These are phyloP conservation scores for Dipteronia dyeriana DNA, from an alignment of 345 rosid genomes.

Conservation along the genomic window DNA sequence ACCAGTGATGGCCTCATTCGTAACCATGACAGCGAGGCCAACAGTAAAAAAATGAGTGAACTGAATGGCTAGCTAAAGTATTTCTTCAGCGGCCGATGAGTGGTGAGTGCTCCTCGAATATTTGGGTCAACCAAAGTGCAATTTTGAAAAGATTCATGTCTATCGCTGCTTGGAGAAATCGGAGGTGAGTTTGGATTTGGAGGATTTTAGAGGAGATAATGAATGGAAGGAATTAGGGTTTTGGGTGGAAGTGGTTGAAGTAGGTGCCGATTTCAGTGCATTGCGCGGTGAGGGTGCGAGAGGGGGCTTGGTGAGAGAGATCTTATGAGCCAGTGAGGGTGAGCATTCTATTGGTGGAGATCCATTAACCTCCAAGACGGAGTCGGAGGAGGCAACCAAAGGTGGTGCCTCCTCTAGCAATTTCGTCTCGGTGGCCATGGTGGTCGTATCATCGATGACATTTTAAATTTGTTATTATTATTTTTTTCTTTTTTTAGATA, in stretches of 20 bases:
- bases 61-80: conserved; percentile 47
- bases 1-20: too few relatives aligned
- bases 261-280: conserved; percentile 23
- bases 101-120: conserved; percentile 50
- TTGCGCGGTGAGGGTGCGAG: conserved; percentile 46
- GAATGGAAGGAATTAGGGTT: conserved; percentile 18
- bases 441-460: too few relatives aligned
- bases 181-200: conserved; percentile 48
- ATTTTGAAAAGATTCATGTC: conserved; percentile 81
- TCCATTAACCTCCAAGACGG: too few relatives aligned
- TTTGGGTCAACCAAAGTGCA: conserved; percentile 75
- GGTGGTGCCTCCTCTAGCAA: too few relatives aligned
- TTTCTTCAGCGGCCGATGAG: conserved; percentile 62
- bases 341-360: conserved; percentile 29
- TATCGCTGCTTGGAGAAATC: conserved; percentile 86
- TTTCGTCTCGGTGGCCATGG: too few relatives aligned
- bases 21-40: too few relatives aligned
- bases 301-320: conserved; percentile 43
- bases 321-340: conserved; percentile 41
- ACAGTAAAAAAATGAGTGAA: conserved; percentile 27
- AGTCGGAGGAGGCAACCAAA: too few relatives aligned
- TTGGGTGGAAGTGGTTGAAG: conserved; percentile 27
- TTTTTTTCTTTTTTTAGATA: too few relatives aligned
- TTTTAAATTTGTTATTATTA: too few relatives aligned
- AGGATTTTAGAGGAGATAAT: conserved; percentile 36